Evolutionary conservation across 352 stramenopile species (phyloP), one percentile per base, ranked within the genome.

Genomic region (Pythium dissotocum): DNA sequence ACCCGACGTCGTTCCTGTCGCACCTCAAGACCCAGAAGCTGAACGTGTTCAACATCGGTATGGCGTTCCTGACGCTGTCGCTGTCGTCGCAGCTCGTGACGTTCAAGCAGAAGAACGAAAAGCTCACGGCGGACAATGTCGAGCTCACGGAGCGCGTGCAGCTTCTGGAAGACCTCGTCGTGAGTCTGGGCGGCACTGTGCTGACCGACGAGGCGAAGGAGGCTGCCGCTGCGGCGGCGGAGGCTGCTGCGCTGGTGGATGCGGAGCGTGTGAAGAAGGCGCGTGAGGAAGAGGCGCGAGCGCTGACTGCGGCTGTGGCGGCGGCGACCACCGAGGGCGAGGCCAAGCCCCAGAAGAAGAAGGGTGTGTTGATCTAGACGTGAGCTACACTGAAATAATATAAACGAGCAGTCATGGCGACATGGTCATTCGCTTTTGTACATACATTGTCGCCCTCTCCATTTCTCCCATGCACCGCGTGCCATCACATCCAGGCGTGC

Each of bases 41-140:
- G 54, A 95, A 93, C 57, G 79, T 91, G 69, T 95, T 94, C 69
- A 93, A 93, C 76, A 90, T 95, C 55, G 85, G 87, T 44, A 70
- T 95, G 13, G 85, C 85, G 6, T 90, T 93, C 72, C 72, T 95
- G 61, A 92, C 87, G 70, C 73, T 95, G 36, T 95, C 87, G 53
- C 78, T 95, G n/a, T 91, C 87, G 53, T 91, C 83, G 55, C 85
- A 93, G 71, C 76, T 95, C 57, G 85, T 95, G 32, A 78, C 78
- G 49, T 84, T 83, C 78, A 91, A 91, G 69, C 79, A 94, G 62
- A 76, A 78, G 44, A 80, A 81, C 52, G 74, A 89, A 53, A 66
- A 69, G 28, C 71, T 65, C 38, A 56, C 76, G 60, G 60, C 58
- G 6, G 73, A 85, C 35, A 82, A 82, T 53, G 76, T 71, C 14